Evolutionary conservation across 768 basidiomycete genomes (phyloP).

Genomic region (Sarcomyxa edulis): DNA sequence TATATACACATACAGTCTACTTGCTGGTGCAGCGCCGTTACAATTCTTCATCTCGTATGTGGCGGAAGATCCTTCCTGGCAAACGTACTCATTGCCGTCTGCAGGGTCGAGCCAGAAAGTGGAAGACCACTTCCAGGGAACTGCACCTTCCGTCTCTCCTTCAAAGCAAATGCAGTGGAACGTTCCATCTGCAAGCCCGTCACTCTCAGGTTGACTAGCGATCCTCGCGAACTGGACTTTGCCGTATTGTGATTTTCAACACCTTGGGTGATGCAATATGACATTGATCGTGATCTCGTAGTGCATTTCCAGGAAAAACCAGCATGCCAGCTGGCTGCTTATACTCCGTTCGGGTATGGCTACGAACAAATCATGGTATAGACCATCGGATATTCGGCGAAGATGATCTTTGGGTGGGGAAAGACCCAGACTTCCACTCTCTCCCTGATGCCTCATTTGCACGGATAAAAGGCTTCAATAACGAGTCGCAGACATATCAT

Average conservation of each 20-base stretch:
- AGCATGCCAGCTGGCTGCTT: slow-evolving; percentile 49
- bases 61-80: slow-evolving; percentile 2
- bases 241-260: slow-evolving; percentile 50
- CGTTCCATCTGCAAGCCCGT: slow-evolving; percentile 45
- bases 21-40: slow-evolving; percentile 35
- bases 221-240: slow-evolving; percentile 54
- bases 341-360: slow-evolving; percentile 60
- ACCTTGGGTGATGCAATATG: too few species aligned
- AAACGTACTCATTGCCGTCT: neutral
- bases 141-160: slow-evolving; percentile 48
- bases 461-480: slow-evolving; percentile 33
- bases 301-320: slow-evolving; percentile 56
- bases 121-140: slow-evolving; percentile 36
- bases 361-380: slow-evolving; percentile 42
- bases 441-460: slow-evolving; percentile 56
- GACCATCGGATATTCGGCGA: slow-evolving; percentile 63
- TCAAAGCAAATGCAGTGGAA: slow-evolving; percentile 52
- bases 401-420: slow-evolving; percentile 62
- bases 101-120: slow-evolving; percentile 39
- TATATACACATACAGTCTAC: slow-evolving; percentile 48
- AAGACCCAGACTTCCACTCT: slow-evolving; percentile 57
- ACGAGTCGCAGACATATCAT: slow-evolving; percentile 48
- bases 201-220: slow-evolving; percentile 39
- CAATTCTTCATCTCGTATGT: slow-evolving; percentile 51
- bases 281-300: too few species aligned